Base-by-base conservation (phyloP, 352 stramenopile genomes). In the Phytophthora vignae region DNA sequence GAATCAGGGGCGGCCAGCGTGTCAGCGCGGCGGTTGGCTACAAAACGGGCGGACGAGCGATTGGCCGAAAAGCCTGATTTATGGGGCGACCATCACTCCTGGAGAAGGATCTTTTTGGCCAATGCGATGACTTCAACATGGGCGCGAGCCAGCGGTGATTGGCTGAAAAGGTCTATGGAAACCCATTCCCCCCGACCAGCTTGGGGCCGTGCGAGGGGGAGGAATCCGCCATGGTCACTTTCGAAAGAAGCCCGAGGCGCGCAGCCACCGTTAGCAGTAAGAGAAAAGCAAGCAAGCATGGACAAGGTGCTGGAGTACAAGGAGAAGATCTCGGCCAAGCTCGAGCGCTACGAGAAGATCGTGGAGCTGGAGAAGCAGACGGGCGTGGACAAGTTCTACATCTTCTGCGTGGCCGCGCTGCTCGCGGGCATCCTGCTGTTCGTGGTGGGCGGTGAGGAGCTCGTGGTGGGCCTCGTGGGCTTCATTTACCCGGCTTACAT, bases 401-500 rank as follows among this genome's bases (percentile, higher is more conserved):
- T 96, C 69, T 93, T 95, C 69, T 64, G 77, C 40, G 83, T 73
- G 11, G 78, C 49, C 33, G 31, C 78, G 19, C 38, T 90, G 31
- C 55, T 96, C 31, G 44, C 76, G 17, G 79, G 87, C 67, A 69
- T 93, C 33, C 55, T 96, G 55, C 77, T 97, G 55, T 95, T 95
- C 61, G 84, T 95, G 29, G 77, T 92, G 56, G 87, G 87, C 74
- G 90, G 90, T 42, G 83, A 88, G 54, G 73, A 91, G 71, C 79
- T 97, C 12, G 71, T 97, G 38, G 88, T 90, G 65, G 89, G 88
- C 69, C 81, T 96, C 42, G 85, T 96, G 65, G 90, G 90, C 56
- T 95, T 97, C 64, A 84, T 96, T 68, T 97, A 96, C 79, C 90
- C 90, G 42, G 89, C 88, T 53, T 97, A 96, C 79, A 83, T 86